These are phyloP conservation scores for Lonicera japonica DNA, from an alignment of 129 eudicot species.

Conservation along the genomic window DNA sequence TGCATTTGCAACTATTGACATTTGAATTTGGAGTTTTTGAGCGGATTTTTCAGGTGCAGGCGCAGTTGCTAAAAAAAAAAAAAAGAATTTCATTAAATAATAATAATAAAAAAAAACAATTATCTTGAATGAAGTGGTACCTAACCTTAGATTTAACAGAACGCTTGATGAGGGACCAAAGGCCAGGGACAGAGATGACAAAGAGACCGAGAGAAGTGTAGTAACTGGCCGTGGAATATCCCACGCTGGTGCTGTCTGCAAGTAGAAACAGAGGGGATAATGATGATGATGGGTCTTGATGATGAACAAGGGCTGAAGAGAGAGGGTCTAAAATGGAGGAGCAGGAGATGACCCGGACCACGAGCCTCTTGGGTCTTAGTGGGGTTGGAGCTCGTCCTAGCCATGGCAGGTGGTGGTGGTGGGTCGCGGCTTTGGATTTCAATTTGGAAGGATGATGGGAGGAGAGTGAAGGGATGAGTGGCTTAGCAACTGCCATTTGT, in stretches of 20 bases:
- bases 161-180: conserved; percentile 96
- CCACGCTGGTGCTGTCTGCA: conserved; percentile 41
- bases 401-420: conserved; percentile 13
- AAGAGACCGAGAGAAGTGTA: conserved; percentile 89
- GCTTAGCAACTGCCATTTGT: conserved; percentile 39
- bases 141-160: conserved; percentile 96
- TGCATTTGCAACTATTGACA: too few relatives aligned
- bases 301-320: conserved; percentile 14
- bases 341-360: conserved; percentile 2
- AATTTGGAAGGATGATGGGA: conserved; percentile 17
- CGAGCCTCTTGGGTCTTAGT: conserved; percentile 17
- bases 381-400: background rate
- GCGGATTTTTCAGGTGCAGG: too few relatives aligned
- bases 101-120: too few relatives aligned
- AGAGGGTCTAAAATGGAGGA: conserved; percentile 13
- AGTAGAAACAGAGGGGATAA: conserved; percentile 27
- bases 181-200: conserved; percentile 90
- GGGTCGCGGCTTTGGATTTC: conserved; percentile 11
- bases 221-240: conserved; percentile 80
- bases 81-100: too few relatives aligned
- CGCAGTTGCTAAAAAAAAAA: too few relatives aligned
- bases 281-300: conserved; percentile 19
- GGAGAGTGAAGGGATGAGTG: conserved; percentile 23
- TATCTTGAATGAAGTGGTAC: too few relatives aligned
- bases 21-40: too few relatives aligned